Evolutionary conservation across 176 grass and related monocot genomes (phyloP).

Genomic region (Oryza punctata): DNA sequence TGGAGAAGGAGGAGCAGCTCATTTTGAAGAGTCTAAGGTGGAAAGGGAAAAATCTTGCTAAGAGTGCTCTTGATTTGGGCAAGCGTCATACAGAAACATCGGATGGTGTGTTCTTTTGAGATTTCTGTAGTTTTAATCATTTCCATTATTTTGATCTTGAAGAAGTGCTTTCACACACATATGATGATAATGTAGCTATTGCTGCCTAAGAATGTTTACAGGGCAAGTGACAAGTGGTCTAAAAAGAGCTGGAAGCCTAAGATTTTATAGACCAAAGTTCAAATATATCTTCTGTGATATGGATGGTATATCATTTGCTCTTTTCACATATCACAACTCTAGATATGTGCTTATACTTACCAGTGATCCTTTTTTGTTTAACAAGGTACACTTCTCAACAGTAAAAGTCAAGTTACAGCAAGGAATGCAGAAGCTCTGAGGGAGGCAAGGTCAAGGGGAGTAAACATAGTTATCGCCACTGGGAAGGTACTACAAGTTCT

Average conservation of each 20-base stretch:
- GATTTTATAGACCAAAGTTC: conserved; percentile 97
- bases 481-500: conserved; percentile 69
- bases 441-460: conserved; percentile 84
- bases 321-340: conserved; percentile 24
- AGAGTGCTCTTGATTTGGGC: conserved; percentile 41
- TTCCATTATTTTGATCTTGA: conserved; percentile 22
- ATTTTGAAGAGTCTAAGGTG: conserved; percentile 89
- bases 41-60: conserved; percentile 71
- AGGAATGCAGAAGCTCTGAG: conserved; percentile 85
- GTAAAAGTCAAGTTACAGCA: conserved; percentile 83
- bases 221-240: conserved; percentile 53
- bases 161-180: conserved; percentile 26
- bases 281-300: conserved; percentile 95
- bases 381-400: conserved; percentile 95
- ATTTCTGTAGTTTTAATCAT: conserved; percentile 24
- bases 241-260: conserved; percentile 68
- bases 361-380: conserved; percentile 16
- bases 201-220: conserved; percentile 74
- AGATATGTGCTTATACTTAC: conserved; percentile 26
- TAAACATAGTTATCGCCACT: conserved; percentile 92
- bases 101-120: conserved; percentile 56
- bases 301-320: conserved; percentile 70
- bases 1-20: conserved; percentile 77
- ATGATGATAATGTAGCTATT: conserved; percentile 51
- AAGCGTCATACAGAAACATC: conserved; percentile 50